Evolutionary conservation across 1,284 basidiomycete genomes (phyloP).

Genomic region (Sanghuangporus weigelae): DNA sequence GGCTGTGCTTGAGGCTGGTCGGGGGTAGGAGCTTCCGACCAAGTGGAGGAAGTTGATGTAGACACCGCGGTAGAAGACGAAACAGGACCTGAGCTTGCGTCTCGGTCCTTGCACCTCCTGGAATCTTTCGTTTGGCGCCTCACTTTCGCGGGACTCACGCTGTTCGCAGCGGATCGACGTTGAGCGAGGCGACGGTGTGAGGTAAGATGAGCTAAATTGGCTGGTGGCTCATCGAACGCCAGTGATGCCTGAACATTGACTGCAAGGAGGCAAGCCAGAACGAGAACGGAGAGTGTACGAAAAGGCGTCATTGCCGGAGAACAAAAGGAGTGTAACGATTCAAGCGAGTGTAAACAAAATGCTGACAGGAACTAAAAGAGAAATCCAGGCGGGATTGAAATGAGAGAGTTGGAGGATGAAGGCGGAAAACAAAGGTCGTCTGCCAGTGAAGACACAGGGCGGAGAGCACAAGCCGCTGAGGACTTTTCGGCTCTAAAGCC

Average conservation of each 20-base stretch:
- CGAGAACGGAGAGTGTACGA: conserved; percentile 6
- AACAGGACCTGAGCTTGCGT: background rate
- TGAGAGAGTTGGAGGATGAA: background rate
- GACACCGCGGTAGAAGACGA: background rate
- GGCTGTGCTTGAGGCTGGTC: background rate
- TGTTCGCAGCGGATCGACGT: background rate
- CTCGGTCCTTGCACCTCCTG: conserved; percentile 8
- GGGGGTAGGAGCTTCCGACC: background rate
- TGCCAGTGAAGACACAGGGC: too few species aligned
- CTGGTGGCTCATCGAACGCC: conserved; percentile 1
- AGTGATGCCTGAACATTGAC: conserved; percentile 10
- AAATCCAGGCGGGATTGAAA: background rate
- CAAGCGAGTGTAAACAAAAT: background rate
- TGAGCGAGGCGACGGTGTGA: conserved; percentile 1
- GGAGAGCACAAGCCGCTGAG: background rate
- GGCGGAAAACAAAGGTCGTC: background rate
- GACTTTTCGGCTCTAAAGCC: background rate
- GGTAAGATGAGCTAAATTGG: background rate
- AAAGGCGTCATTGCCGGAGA: conserved; percentile 6
- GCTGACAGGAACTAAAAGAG: background rate
- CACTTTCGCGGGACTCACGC: background rate
- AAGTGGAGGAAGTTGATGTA: background rate
- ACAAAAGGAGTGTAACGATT: conserved; percentile 3
- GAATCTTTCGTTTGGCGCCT: background rate
- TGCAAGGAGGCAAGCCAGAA: conserved; percentile 3